Evolutionary conservation across 306 rosid genomes (phyloP), one percentile per base, ranked within the genome.

Genomic region (Medicago truncatula): DNA sequence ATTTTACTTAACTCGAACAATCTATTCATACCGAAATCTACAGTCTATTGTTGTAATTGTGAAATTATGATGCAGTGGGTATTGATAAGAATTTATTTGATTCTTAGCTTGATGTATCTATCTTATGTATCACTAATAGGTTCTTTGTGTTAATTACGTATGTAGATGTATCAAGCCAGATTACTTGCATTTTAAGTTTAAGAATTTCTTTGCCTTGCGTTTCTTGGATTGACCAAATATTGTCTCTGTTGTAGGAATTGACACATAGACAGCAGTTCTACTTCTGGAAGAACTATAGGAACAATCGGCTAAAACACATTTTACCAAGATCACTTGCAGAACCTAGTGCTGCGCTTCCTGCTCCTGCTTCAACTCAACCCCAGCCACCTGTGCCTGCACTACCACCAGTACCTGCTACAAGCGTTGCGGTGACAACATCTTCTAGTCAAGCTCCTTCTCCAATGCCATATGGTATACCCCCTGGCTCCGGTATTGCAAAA

Each of bases 251-350:
- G 43, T 71, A 95, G 99, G 97, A 95, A 85, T 83, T 95, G 83
- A 89, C 92, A 15, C 99, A 95, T 73, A 84, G 99, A 77, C 99
- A 95, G 80, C 99, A 95, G 78, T 95, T 95, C 81, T 95, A 92
- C 83, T 95, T 84, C 83, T 95, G 99, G 99, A 95, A 92, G 91
- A 95, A 95, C 81, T 95, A 95, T 43, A 78, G 99, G 80, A 90
- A 88, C 89, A 95, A 92, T 71, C 86, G 97, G 54, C 83, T 95
- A 61, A 95, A 95, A 76, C 99, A 95, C 85, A 89, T 95, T 74
- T 82, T 92, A 63, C 97, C 97, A 2, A 88, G 90, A 78, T 67
- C 97, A 53, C 91, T 92, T 73, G 92, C 97, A 23, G 97, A 95
- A 72, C 89, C 93, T 9, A 76, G 78, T 62, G 86, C 76, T 23